phyloP scores from a whole-genome alignment of 2,329 filamentous ascomycete genomes.

The Bretziella fagacearum region DNA sequence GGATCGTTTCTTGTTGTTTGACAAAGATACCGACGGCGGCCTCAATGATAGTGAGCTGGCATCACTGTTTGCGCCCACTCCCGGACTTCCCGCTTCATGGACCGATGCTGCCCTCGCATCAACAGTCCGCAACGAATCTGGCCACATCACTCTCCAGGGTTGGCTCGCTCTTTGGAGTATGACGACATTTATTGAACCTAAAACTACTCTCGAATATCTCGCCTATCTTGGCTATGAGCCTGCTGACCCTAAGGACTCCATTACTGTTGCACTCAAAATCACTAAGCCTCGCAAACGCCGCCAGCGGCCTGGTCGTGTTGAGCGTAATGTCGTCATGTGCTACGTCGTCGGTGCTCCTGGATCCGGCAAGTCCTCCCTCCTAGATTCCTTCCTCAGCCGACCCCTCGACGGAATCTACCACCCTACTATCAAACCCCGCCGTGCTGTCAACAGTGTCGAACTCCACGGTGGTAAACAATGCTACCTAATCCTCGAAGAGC shows the following conservation, averaged over 20 bases:
- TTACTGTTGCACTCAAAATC: slow-evolving; percentile 72
- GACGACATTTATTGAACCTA: slow-evolving; percentile 93
- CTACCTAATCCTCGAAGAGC: slow-evolving; percentile 87
- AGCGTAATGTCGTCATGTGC: slow-evolving; percentile 85
- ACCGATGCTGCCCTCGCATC: slow-evolving; percentile 76
- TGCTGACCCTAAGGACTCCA: slow-evolving; percentile 54
- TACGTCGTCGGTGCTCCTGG: slow-evolving; percentile 76
- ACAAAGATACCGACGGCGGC: slow-evolving; percentile 94
- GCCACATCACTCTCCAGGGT: slow-evolving; percentile 86
- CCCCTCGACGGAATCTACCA: slow-evolving; percentile 72
- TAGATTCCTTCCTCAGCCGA: slow-evolving; percentile 80
- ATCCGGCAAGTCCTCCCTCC: slow-evolving; percentile 77
- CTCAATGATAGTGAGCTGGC: slow-evolving; percentile 72
- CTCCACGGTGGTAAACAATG: slow-evolving; percentile 91
- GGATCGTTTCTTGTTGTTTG: slow-evolving; percentile 83
- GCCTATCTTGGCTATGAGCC: slow-evolving; percentile 92
- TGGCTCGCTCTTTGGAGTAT: slow-evolving; percentile 99
- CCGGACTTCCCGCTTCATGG: slow-evolving; percentile 77
- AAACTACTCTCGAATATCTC: slow-evolving; percentile 87
- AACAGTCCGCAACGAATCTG: slow-evolving; percentile 87
- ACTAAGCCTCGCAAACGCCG: slow-evolving; percentile 83
- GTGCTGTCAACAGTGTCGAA: slow-evolving; percentile 91
- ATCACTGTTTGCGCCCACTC: slow-evolving; percentile 81
- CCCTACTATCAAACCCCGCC: slow-evolving; percentile 86
- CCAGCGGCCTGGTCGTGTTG: slow-evolving; percentile 65